Percentiles rank a stretch among this genome's conserved stretches.
These are phyloP conservation scores for Jatropha multifida DNA, from an alignment of 441 rosid species.

Conservation along the genomic window DNA sequence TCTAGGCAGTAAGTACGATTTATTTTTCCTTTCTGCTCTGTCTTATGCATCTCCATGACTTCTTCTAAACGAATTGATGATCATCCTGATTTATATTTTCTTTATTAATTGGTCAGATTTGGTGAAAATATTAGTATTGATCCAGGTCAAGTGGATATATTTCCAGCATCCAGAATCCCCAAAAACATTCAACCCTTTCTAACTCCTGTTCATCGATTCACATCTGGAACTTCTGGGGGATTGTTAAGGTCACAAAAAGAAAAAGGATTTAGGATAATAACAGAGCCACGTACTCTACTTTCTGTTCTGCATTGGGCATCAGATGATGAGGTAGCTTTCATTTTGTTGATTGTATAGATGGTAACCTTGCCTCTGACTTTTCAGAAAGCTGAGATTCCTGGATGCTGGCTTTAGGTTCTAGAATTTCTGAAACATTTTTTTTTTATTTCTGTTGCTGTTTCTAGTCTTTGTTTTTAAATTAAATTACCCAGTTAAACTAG, in stretches of 20 bases:
- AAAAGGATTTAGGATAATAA: conserved; percentile 65
- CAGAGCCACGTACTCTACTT: conserved; percentile 60
- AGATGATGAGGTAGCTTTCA: conserved; percentile 72
- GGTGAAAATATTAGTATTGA: conserved; percentile 67
- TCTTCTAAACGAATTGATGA: conserved; percentile 6
- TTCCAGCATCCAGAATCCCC: conserved; percentile 73
- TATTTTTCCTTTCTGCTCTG: conserved; percentile 1
- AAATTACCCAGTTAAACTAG: background rate
- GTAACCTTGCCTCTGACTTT: conserved; percentile 12
- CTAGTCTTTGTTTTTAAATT: background rate
- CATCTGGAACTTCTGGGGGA: conserved; percentile 39
- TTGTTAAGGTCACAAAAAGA: conserved; percentile 42
- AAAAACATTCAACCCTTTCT: conserved; percentile 62
- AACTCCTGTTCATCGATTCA: conserved; percentile 51
- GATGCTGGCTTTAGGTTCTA: conserved; percentile 8
- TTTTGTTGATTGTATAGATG: conserved; percentile 9
- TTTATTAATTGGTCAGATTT: conserved; percentile 49
- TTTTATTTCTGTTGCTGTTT: background rate
- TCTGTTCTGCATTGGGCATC: conserved; percentile 70
- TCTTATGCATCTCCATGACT: background rate
- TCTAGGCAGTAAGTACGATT: conserved; percentile 61
- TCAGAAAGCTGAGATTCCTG: background rate
- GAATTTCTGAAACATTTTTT: background rate
- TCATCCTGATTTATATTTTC: conserved; percentile 21
- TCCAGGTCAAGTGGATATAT: conserved; percentile 86